A percentile compares a stretch with the other conserved stretches of the same genome.
These are phyloP conservation scores for Chlamydomonas sp. DNA, from an alignment of 139 green algal genomes.

Conservation along the genomic window DNA sequence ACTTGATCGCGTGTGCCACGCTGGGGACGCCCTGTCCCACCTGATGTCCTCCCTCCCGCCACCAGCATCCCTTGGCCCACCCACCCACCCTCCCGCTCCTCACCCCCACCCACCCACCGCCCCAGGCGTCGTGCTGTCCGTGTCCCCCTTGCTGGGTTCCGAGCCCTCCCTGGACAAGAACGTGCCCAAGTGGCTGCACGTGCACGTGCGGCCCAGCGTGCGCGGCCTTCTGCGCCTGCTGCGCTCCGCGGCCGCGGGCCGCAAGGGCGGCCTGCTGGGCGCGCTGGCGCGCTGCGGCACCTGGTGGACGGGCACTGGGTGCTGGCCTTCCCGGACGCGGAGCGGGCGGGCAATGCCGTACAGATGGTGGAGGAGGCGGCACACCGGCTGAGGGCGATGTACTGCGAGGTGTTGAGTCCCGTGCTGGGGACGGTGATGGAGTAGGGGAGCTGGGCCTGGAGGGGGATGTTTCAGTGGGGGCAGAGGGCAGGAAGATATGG, in stretches of 20 bases:
- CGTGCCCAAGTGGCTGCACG: slow-evolving; percentile 82
- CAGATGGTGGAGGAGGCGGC: slow-evolving; percentile 60
- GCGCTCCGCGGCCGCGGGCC: slow-evolving; percentile 27
- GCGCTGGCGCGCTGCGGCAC: slow-evolving; percentile 57
- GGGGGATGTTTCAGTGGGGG: no score
- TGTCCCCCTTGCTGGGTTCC: slow-evolving; percentile 79
- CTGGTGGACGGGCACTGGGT: slow-evolving; percentile 90
- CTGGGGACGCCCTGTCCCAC: no score
- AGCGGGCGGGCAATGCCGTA: slow-evolving; percentile 55
- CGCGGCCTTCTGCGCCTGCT: slow-evolving; percentile 69
- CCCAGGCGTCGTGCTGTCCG: slow-evolving; percentile 74
- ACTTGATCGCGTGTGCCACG: no score
- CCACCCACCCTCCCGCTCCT: background rate
- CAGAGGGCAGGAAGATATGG: no score
- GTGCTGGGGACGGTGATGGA: slow-evolving; percentile 36
- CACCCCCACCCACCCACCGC: background rate
- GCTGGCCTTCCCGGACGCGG: slow-evolving; percentile 76
- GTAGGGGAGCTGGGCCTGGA: background rate
- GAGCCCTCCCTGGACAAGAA: slow-evolving; percentile 60
- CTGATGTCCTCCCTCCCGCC: no score
- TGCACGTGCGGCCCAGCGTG: slow-evolving; percentile 80
- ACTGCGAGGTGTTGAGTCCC: slow-evolving; percentile 50
- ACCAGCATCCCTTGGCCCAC: no score
- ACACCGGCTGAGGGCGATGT: slow-evolving; percentile 47
- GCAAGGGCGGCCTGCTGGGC: slow-evolving; percentile 58